phyloP scores from a whole-genome alignment of 352 stramenopile species.

The Phytopythium aichiense region DNA sequence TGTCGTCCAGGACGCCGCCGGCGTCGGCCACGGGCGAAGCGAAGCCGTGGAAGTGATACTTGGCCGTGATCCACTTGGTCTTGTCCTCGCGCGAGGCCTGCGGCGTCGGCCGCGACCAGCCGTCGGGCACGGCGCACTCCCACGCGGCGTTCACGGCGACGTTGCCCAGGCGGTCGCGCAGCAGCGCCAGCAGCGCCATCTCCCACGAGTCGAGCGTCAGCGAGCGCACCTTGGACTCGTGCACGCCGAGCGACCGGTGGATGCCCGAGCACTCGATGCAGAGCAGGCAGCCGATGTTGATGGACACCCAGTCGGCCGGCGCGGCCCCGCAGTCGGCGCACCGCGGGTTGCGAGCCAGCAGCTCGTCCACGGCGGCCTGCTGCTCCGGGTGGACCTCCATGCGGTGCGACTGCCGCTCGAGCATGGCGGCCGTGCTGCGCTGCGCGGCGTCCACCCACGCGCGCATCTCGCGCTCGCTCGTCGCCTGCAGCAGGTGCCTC shows the following conservation, averaged over 20 bases:
- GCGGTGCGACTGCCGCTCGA: conserved; percentile 82
- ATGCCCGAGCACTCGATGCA: conserved; percentile 98
- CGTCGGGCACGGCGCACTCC: conserved; percentile 48
- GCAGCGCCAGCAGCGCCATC: conserved; percentile 59
- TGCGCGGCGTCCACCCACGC: conserved; percentile 82
- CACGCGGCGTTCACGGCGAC: conserved; percentile 60
- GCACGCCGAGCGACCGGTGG: conserved; percentile 94
- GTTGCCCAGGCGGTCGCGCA: conserved; percentile 74
- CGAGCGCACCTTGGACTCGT: conserved; percentile 96
- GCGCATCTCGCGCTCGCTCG: conserved; percentile 64
- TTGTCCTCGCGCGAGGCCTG: conserved; percentile 64
- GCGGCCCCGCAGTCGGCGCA: conserved; percentile 75
- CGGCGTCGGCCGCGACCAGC: conserved; percentile 48
- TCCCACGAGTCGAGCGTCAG: conserved; percentile 88
- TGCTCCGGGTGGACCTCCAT: conserved; percentile 81
- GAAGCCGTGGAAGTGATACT: conserved; percentile 81
- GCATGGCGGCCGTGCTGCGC: conserved; percentile 74
- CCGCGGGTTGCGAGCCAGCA: conserved; percentile 46
- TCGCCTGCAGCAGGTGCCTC: conserved; percentile 73
- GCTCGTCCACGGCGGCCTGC: conserved; percentile 56
- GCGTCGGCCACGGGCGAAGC: conserved; percentile 29
- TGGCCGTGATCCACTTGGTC: conserved; percentile 78
- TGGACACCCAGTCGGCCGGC: conserved; percentile 93
- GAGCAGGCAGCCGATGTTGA: conserved; percentile 95
- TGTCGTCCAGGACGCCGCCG: neutral